phyloP scores from a whole-genome alignment of 352 stramenopile genomes.

The Elongisporangium undulatum region DNA sequence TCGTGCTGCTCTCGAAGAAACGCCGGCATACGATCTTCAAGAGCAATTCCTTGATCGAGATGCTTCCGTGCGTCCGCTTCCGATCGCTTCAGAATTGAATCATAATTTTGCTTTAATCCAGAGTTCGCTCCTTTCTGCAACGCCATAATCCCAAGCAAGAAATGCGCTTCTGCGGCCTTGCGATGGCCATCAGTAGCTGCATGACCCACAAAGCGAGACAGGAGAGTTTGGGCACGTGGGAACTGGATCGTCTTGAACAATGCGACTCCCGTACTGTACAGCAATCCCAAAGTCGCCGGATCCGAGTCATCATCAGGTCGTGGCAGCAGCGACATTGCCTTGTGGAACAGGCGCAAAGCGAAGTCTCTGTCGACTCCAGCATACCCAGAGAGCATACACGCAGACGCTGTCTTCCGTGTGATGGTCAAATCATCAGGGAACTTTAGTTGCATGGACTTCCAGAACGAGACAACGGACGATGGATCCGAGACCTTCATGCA shows the following conservation, averaged over 20 bases:
- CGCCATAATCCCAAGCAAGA: background rate
- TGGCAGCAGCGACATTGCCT: background rate
- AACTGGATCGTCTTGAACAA: background rate
- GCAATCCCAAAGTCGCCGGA: background rate
- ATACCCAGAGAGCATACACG: background rate
- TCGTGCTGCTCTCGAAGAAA: background rate
- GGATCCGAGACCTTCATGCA: background rate
- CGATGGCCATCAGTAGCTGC: background rate
- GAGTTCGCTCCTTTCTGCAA: no score
- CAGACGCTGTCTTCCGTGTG: background rate
- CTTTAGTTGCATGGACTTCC: background rate
- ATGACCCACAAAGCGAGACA: background rate
- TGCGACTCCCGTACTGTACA: background rate
- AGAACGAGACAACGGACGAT: background rate
- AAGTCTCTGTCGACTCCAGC: background rate
- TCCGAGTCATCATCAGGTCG: no score
- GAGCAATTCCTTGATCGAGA: background rate
- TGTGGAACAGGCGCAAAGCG: background rate
- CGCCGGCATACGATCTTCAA: background rate
- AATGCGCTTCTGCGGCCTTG: background rate
- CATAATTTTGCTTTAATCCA: no score
- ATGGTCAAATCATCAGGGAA: background rate
- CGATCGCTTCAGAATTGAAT: background rate
- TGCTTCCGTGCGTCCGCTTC: background rate
- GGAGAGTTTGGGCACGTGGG: background rate